Conservation (phyloP, 768 basidiomycete species). For the Termitomyces sp. region DNA sequence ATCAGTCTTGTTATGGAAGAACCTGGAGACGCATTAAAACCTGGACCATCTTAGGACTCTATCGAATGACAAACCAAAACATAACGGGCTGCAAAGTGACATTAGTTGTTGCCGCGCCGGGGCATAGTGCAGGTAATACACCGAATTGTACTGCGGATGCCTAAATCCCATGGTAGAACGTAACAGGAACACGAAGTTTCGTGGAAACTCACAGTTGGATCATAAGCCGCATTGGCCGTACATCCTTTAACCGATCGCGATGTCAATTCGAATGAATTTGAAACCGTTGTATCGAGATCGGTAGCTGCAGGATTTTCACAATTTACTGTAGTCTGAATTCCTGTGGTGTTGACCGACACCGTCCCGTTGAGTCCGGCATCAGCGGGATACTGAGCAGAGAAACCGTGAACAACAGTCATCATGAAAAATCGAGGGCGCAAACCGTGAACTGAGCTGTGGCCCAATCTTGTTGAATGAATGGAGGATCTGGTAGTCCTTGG, state of each 20-base stretch:
- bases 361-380: conserved; percentile 49
- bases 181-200: background rate
- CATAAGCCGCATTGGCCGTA: conserved; percentile 32
- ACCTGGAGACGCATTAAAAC: conserved; percentile 26
- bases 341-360: conserved; percentile 51
- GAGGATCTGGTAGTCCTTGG: conserved; percentile 51
- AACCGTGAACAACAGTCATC: background rate
- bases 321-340: conserved; percentile 43
- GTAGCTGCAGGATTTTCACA: conserved; percentile 42
- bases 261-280: conserved; percentile 27
- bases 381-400: conserved; percentile 37
- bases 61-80: conserved; percentile 51
- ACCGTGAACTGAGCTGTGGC: conserved; percentile 54
- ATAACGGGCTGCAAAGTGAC: conserved; percentile 53
- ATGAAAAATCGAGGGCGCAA: conserved; percentile 7
- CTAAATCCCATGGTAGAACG: conserved; percentile 18
- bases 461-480: conserved; percentile 54
- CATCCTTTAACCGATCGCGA: conserved; percentile 55
- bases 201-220: conserved; percentile 29
- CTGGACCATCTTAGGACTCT: background rate
- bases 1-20: conserved; percentile 35
- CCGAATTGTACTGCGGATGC: conserved; percentile 48
- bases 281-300: no score
- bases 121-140: conserved; percentile 38
- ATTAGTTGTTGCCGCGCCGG: conserved; percentile 22